Evolutionary conservation across 169 alveolate species (phyloP), one percentile per base, ranked within the genome.

Genomic region (Eimeria maxima): DNA sequence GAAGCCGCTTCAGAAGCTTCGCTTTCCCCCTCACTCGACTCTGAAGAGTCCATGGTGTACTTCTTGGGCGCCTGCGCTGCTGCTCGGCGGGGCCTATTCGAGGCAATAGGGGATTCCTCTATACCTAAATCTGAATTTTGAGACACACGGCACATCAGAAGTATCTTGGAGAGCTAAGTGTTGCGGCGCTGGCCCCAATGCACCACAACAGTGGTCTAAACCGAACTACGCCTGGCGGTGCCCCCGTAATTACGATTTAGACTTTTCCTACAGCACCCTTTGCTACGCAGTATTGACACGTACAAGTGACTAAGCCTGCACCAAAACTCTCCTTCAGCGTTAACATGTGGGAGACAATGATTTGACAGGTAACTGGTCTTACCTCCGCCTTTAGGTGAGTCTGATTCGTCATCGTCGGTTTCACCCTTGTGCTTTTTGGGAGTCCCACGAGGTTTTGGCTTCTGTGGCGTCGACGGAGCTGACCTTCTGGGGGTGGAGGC

Each of bases 41-140:
- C 92, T 38, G 92, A 84, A 27, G 92, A 84, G 55, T 50, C 92
- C 24, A 84, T 76, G 29, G 74, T 55, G 92, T 84, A 84, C 57
- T 84, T 84, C 92, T 84, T 84, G 13, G 92, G 92, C 60, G 92
- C 92, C 33, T 84, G 92, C 11, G 92, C 92, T 3, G 92, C 92
- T 24, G 92, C 92, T 38, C 92, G 92, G 53, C 92, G 92, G 29
- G 92, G 92, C 74, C 92, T 84, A 24, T 84, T 84, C 16, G 92
- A 84, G 3, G 92, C 92, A 29, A 55, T 84, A 20, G 92, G 92
- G 60, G 92, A 84, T 33, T 53, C 92, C 29, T 57, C 92, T n/a
- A 84, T n/a, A 42, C 27, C 78, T 33, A 42, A 84, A 57, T 84
- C 92, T 84, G 92, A 55, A 57, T 14, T 44, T n/a, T 16, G 27